phyloP scores from a whole-genome alignment of 2,329 filamentous ascomycete genomes.

The Venturia nashicola region DNA sequence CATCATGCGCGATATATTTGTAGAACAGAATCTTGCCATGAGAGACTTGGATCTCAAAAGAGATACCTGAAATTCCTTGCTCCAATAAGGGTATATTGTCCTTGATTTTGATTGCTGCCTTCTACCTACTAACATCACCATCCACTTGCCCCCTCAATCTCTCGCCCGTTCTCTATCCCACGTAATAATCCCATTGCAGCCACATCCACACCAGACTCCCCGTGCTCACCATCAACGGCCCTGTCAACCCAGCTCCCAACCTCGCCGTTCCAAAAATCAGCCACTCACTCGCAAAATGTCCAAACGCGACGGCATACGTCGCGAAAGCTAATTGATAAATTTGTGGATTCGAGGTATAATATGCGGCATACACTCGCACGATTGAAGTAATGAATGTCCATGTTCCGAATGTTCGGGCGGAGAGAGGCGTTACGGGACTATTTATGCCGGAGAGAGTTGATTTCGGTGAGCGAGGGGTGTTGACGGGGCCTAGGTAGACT shows the following conservation, averaged over 20 bases:
- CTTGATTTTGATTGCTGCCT: too few relatives aligned
- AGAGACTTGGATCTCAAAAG: too few relatives aligned
- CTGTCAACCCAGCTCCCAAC: constrained; percentile 46
- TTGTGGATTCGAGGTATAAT: constrained; percentile 59
- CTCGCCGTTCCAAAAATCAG: constrained; percentile 64
- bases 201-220: constrained; percentile 49
- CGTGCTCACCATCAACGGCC: constrained; percentile 45
- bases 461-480: constrained; percentile 26
- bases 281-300: constrained; percentile 73
- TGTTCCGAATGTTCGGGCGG: constrained; percentile 70
- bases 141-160: too few relatives aligned
- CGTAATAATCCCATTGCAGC: constrained; percentile 57
- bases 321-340: constrained; percentile 72
- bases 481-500: constrained; percentile 62
- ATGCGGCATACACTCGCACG: constrained; percentile 71
- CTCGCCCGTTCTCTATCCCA: constrained; percentile 25
- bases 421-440: constrained; percentile 56
- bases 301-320: constrained; percentile 67
- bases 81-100: too few relatives aligned
- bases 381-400: constrained; percentile 74
- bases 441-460: constrained; percentile 20
- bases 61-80: too few relatives aligned
- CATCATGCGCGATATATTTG: too few relatives aligned
- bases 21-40: too few relatives aligned
- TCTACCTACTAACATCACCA: too few relatives aligned